Evolutionary conservation across 805 yeast genomes (phyloP).

Genomic region (Wickerhamomyces xylosicus): DNA sequence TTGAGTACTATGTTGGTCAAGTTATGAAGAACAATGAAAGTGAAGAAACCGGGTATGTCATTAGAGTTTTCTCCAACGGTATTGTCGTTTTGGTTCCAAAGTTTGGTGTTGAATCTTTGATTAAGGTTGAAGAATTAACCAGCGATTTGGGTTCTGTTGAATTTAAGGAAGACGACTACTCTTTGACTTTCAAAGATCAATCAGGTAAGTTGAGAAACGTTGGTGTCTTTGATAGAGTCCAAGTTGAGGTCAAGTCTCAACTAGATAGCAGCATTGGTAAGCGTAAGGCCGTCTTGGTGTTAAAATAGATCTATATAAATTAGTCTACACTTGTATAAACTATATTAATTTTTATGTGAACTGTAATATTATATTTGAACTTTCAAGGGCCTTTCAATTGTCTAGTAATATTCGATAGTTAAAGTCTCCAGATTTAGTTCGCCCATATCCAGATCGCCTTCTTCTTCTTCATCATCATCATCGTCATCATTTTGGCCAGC

Average conservation of each 20-base stretch:
- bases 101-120: constrained; percentile 92
- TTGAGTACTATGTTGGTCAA: constrained; percentile 97
- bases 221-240: constrained; percentile 75
- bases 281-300: constrained; percentile 73
- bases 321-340: too few species aligned
- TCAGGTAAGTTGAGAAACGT: constrained; percentile 37
- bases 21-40: constrained; percentile 82
- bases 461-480: too few species aligned
- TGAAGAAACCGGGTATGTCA: constrained; percentile 80
- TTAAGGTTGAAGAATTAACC: constrained; percentile 64
- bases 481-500: too few species aligned
- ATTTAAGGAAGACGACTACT: constrained; percentile 72
- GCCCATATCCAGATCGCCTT: too few species aligned
- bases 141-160: constrained; percentile 52
- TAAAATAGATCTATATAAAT: constrained; percentile 29
- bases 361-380: too few species aligned
- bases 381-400: too few species aligned
- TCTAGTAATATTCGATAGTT: too few species aligned
- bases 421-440: too few species aligned
- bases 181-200: constrained; percentile 46
- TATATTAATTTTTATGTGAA: too few species aligned
- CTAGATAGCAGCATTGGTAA: constrained; percentile 85
- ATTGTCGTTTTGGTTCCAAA: constrained; percentile 90
- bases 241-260: constrained; percentile 72
- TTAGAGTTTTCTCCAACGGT: constrained; percentile 90